Evolutionary conservation across 225 moss, liverwort and hornwort genomes (phyloP).

Genomic region (Marchantia polymorpha): DNA sequence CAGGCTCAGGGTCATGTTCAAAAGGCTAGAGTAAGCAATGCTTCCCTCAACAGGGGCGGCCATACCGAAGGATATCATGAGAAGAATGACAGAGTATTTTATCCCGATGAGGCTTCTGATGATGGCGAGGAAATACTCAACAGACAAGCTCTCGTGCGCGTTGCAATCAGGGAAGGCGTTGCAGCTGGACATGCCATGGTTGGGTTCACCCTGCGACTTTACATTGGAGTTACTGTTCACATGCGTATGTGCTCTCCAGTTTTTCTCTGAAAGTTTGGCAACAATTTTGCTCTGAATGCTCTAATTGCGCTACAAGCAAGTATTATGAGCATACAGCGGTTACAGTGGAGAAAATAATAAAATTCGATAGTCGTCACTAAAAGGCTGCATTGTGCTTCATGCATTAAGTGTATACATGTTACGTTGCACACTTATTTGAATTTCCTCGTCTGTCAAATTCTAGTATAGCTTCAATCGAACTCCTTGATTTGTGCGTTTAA

Average conservation of each 20-base stretch:
- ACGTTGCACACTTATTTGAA: too few species aligned
- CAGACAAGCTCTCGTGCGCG: conserved; percentile 63
- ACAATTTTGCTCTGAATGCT: too few species aligned
- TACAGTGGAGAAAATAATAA: not conserved
- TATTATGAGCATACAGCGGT: not conserved
- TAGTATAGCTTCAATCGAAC: too few species aligned
- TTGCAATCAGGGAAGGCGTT: conserved; percentile 54
- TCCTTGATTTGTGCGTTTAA: too few species aligned
- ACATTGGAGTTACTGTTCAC: conserved; percentile 71
- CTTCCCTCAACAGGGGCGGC: conserved; percentile 21
- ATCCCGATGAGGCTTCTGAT: conserved; percentile 32
- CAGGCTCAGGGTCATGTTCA: conserved; percentile 10
- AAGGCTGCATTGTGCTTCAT: too few species aligned
- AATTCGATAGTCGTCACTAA: too few species aligned
- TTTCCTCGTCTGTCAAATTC: too few species aligned
- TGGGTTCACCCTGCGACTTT: conserved; percentile 69
- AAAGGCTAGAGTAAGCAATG: conserved; percentile 20
- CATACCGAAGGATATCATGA: not conserved
- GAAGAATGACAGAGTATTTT: conserved; percentile 15
- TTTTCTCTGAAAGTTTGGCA: not conserved
- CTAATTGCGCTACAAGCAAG: too few species aligned
- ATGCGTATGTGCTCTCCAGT: conserved; percentile 52
- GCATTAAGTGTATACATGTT: too few species aligned
- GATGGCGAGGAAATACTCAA: conserved; percentile 36
- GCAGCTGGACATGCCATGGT: conserved; percentile 84